Conservation (phyloP, 495 filamentous ascomycete genomes). For the Cercophora scortea region DNA sequence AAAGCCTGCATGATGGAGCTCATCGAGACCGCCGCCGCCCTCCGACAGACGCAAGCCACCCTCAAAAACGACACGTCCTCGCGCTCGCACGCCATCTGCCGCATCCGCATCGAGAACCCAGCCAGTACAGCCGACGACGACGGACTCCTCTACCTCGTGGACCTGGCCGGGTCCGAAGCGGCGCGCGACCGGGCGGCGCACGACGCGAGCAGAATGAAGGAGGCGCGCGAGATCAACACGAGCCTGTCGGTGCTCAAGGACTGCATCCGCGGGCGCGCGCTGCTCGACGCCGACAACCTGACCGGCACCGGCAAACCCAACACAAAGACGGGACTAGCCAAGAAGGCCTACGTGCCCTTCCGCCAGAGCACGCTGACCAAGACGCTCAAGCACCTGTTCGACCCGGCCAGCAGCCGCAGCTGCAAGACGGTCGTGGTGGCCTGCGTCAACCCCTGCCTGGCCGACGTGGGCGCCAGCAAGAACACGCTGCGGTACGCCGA, state of each 20-base stretch:
- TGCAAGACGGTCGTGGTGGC: slow-evolving; percentile 19
- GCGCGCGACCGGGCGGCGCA: slow-evolving; percentile 23
- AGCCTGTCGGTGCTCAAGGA: slow-evolving; percentile 34
- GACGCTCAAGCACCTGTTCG: slow-evolving; percentile 21
- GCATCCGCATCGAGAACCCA: slow-evolving; percentile 33
- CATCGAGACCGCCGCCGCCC: slow-evolving; percentile 15
- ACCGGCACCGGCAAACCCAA: background rate
- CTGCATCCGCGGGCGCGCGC: slow-evolving; percentile 27
- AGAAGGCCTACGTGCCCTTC: slow-evolving; percentile 15
- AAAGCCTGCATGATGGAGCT: slow-evolving; percentile 5
- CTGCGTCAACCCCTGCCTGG: slow-evolving; percentile 19
- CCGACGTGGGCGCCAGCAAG: slow-evolving; percentile 15
- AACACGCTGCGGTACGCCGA: slow-evolving; percentile 20
- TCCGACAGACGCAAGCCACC: slow-evolving; percentile 17
- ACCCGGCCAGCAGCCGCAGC: slow-evolving; percentile 10
- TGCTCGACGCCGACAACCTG: slow-evolving; percentile 10
- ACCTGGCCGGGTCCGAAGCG: slow-evolving; percentile 40
- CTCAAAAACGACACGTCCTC: slow-evolving; percentile 39
- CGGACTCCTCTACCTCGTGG: slow-evolving; percentile 32
- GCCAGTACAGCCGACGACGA: background rate
- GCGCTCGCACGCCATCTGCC: slow-evolving; percentile 40
- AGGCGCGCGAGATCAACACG: slow-evolving; percentile 39
- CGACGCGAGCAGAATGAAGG: slow-evolving; percentile 26
- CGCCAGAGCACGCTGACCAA: slow-evolving; percentile 19
- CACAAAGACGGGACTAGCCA: background rate